Conservation (phyloP, 192 early-diverging fungal genomes). For the Phlyctochytrium planicorne region DNA sequence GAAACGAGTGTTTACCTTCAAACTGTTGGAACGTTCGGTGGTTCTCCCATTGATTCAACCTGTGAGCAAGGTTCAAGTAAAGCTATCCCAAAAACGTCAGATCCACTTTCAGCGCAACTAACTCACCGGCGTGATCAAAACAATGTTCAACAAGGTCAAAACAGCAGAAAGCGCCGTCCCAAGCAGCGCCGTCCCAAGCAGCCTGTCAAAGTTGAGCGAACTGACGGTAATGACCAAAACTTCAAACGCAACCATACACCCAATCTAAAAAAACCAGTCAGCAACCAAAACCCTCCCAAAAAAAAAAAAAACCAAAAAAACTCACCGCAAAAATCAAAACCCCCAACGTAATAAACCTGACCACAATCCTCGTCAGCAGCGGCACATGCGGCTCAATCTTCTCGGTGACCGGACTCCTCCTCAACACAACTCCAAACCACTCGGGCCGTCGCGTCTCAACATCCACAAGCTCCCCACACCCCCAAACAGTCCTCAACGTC, state of each 20-base stretch:
- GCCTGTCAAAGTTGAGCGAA: slow-evolving; percentile 3
- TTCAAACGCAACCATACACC: slow-evolving; percentile 25
- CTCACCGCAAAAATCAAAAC: background rate
- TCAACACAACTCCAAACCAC: slow-evolving; percentile 46
- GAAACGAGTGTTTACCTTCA: slow-evolving; percentile 1
- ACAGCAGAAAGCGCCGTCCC: slow-evolving; percentile 3
- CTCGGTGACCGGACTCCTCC: slow-evolving; percentile 53
- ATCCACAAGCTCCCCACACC: slow-evolving; percentile 24
- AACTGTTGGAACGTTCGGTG: slow-evolving; percentile 26
- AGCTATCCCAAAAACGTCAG: slow-evolving; percentile 2
- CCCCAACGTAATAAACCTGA: background rate
- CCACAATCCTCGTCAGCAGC: background rate
- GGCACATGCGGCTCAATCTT: slow-evolving; percentile 35
- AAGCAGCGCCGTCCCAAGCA: slow-evolving; percentile 8
- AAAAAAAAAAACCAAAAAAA: slow-evolving; percentile 33
- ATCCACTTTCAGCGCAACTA: background rate
- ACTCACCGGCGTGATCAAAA: slow-evolving; percentile 53
- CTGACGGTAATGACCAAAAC: slow-evolving; percentile 23
- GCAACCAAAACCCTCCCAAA: slow-evolving; percentile 23
- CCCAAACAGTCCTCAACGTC: slow-evolving; percentile 39
- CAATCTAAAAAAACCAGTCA: slow-evolving; percentile 21
- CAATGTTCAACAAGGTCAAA: slow-evolving; percentile 49
- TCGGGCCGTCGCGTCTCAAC: slow-evolving; percentile 58
- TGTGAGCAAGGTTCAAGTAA: slow-evolving; percentile 7
- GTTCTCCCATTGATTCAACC: slow-evolving; percentile 30